Base-by-base conservation (phyloP, 2,329 filamentous ascomycete species). In the Talaromyces sp. region DNA sequence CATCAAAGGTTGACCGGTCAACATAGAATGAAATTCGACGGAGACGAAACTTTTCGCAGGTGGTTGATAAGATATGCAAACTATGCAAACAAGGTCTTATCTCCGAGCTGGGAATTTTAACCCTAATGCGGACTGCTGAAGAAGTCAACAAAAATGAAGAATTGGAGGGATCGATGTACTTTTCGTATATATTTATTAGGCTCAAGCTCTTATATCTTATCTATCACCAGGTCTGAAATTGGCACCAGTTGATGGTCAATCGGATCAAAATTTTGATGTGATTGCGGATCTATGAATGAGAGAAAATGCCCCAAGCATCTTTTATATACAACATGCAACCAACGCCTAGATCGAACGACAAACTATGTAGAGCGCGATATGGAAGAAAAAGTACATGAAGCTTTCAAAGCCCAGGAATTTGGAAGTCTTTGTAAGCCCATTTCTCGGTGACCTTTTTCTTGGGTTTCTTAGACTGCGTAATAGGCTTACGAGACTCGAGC, bases 361-460 rank as follows among this genome's bases (percentile, higher is more conserved):
- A 37, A 37, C 8, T n/a, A 35, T 39, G n/a, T n/a, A 9, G n/a
- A 22, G n/a, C n/a, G 19, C 31, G 7, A 37, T 22, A 24, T 24
- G 19, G 2, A 37, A 24, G 52, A 16, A 37, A 14, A 13, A 19
- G 3, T 35, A 24, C 14, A 27, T 16, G 10, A 6, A n/a, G 19
- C 33, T 43, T 19, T 66, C 65, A 68, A 66, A 65, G 45, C 56
- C 75, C 76, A 65, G 75, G 75, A 19, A 91, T 79, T 71, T 83
- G 85, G 79, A 97, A 99, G 76, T 99, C 95, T 84, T 99, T 99
- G 83, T 97, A 91, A 52, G 89, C 88, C 95, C 95, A 99, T 81
- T 98, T 99, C 86, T 98, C 95, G 7, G 92, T 97, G 60, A 88
- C 79, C 77, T 91, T 92, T 70, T 83, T 88, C 84, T 89, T 93